Conservation (phyloP, 371 early-diverging fungal species). For the Zopfochytrium polystomum region DNA sequence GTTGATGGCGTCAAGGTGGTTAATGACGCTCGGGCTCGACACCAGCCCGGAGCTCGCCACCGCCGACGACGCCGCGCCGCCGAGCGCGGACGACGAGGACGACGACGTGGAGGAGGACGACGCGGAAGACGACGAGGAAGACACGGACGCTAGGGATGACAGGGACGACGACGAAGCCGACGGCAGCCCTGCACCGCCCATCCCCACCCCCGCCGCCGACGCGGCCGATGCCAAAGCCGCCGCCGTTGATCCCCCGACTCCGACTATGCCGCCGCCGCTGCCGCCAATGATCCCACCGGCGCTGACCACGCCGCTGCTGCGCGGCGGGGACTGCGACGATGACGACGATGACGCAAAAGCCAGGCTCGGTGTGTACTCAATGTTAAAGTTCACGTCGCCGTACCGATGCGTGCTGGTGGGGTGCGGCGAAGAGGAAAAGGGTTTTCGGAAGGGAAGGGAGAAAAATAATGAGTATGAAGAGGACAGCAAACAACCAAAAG, state of each 20-base stretch:
- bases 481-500: background rate
- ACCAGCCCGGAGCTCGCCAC: background rate
- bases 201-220: conserved; percentile 1
- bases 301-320: conserved; percentile 2
- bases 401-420: conserved; percentile 57
- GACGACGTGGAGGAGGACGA: background rate
- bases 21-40: conserved; percentile 20
- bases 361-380: conserved; percentile 40
- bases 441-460: background rate
- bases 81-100: background rate
- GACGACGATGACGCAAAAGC: conserved; percentile 2
- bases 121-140: too few relatives aligned
- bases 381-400: conserved; percentile 39
- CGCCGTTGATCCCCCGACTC: background rate
- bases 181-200: too few relatives aligned
- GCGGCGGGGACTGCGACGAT: conserved; percentile 1
- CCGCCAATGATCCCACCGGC: conserved; percentile 7
- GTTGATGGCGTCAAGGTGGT: conserved; percentile 72
- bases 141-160: too few relatives aligned
- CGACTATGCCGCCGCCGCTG: conserved; percentile 3
- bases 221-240: background rate
- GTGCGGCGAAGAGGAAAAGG: too few relatives aligned
- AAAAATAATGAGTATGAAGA: background rate
- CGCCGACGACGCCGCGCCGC: background rate
- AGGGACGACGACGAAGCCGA: too few relatives aligned